Base-by-base conservation (phyloP, 345 rosid species). In the Geranium rotundifolium region DNA sequence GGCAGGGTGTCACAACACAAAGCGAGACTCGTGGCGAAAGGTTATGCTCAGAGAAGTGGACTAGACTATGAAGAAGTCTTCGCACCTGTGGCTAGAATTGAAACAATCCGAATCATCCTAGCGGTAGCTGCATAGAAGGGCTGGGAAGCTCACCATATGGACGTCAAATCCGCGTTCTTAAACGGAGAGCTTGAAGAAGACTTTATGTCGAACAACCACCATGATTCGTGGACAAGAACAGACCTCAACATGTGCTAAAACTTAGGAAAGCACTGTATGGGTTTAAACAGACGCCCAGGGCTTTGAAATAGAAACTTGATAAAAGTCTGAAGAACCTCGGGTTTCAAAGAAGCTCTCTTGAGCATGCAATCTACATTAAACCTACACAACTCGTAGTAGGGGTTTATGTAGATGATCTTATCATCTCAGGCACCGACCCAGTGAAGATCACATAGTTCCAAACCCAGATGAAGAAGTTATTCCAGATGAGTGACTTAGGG, bases 61-160 rank as follows among this genome's bases (percentile, higher is more conserved):
- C 4, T 31, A 0, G 29, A 60, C 23, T 64, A 58, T 7, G 60
- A 58, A 12, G 60, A 58, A 16, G 60, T 5, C 4, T 17, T 23
- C 15, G 16, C 60, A 17, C 68, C 39, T 1, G 19, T 69, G 14
- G 63, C 63, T 1, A 20, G 23, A 1, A 46, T 64, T 37, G 0
- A 69, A 58, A 69, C 10, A 18, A 59, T 69, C 6, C 41, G 52
- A 59, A 5, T 64, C 1, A 49, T 69, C 7, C 58, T 69, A 49
- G 14, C 34, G 7, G n/a, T 50, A 14, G 54, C 30, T 1, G 9
- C 54, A 1, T 17, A 58, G 63, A 41, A 59, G 4, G 15, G 31
- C 17, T 64, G 19, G 68, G 49, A 8, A 6, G 58, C 63, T 49
- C 57, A 46, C 29, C 52, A 63, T 17, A 31, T 31, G 37, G 37